Evolutionary conservation across 306 rosid genomes (phyloP), one percentile per base, ranked within the genome.

Genomic region (Benincasa hispida): DNA sequence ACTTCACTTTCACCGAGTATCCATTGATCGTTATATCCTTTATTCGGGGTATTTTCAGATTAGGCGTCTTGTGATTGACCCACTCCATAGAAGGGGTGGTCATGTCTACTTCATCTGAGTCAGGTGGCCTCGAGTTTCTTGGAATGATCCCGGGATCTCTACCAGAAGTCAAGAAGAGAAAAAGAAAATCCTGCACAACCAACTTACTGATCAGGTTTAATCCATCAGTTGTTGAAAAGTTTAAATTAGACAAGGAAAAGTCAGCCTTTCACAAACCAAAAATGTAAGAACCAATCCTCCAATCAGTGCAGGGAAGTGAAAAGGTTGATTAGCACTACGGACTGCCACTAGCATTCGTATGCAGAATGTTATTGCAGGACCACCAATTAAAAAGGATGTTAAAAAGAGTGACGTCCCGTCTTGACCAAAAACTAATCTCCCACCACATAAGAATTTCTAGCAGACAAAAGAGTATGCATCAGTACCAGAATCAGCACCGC

Each of bases 141-240:
- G 95, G 95, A 76, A 93, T 82, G 67, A 93, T 93, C 74, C 98
- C 98, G 19, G 98, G 98, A 88, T 93, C 98, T 89, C 95, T 79
- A 85, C 92, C 84, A 22, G 91, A 93, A 56, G 98, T 93, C 91
- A 93, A 74, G 81, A 87, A 87, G 42, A 93, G 96, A 88, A 91
- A 93, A 62, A 45, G 19, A 80, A 93, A 93, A 87, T 75, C 89
- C 97, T 93, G 91, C 85, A 72, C 45, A 75, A 84, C 81, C 47
- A 39, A n/a, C n/a, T 25, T 70, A 77, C 24, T 28, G 32, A 48
- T 70, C 74, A 73, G 55, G 79, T 78, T 79, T 56, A 11, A 4
- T 21, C n/a, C 76, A 78, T 50, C 3, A 55, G 66, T 17, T 76
- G 59, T 62, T 67, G 54, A 48, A 87, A 42, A 54, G 78, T 69